phyloP scores from a whole-genome alignment of 2,329 filamentous ascomycete genomes.

The Pleoardoris graminearum region DNA sequence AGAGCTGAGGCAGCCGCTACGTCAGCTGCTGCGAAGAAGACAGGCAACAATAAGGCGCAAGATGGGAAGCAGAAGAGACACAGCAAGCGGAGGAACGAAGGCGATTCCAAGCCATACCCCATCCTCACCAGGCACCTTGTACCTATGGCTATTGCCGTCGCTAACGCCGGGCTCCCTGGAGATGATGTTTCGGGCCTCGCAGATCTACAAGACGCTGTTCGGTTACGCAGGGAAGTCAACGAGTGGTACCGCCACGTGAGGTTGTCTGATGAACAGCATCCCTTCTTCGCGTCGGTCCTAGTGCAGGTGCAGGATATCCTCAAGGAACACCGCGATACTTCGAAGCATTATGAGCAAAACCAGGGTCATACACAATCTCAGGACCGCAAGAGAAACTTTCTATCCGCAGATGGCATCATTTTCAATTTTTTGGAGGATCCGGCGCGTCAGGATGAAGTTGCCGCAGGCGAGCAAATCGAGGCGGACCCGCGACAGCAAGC shows the following conservation, averaged over 20 bases:
- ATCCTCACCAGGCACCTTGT: conserved; percentile 12
- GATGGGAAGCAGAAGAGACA: too few species aligned
- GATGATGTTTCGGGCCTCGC: conserved; percentile 16
- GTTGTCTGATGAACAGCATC: conserved; percentile 15
- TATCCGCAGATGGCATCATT: too few species aligned
- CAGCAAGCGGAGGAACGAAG: neutral
- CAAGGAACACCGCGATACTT: neutral
- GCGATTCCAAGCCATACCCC: conserved; percentile 8
- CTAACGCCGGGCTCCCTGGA: conserved; percentile 12
- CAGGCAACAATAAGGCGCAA: too few species aligned
- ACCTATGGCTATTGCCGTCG: conserved; percentile 17
- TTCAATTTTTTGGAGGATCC: too few species aligned
- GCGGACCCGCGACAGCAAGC: neutral
- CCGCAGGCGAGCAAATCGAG: neutral
- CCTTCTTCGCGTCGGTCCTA: conserved; percentile 12
- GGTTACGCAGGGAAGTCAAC: conserved; percentile 20
- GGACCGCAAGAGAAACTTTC: too few species aligned
- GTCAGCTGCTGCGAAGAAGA: neutral
- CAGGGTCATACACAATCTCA: neutral
- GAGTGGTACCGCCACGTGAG: conserved; percentile 12
- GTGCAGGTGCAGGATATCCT: neutral
- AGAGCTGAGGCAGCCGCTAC: conserved; percentile 8
- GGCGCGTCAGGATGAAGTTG: too few species aligned
- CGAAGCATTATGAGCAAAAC: neutral
- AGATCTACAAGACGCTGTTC: conserved; percentile 24